Conservation (phyloP, 2,329 filamentous ascomycete species). For the Botrytis fragariae region DNA sequence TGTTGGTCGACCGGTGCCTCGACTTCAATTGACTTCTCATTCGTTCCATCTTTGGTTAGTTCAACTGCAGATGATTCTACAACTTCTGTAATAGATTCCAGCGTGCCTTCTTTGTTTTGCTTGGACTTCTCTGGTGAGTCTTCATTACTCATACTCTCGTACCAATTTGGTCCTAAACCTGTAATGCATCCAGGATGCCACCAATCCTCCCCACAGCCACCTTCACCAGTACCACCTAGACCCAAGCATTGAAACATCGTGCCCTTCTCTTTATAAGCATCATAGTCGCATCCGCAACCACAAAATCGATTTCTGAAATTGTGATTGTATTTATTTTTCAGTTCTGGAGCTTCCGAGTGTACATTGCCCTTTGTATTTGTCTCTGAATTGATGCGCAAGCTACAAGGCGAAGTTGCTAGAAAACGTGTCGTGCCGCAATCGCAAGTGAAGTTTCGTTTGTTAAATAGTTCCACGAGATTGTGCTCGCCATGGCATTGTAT, state of each 20-base stretch:
- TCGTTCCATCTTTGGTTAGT: constrained; percentile 25
- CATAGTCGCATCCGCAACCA: constrained; percentile 82
- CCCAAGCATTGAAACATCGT: constrained; percentile 98
- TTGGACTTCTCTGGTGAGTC: constrained; percentile 37
- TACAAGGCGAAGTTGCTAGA: constrained; percentile 65
- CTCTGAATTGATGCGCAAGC: constrained; percentile 66
- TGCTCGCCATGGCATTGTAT: constrained; percentile 97
- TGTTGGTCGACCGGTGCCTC: constrained; percentile 31
- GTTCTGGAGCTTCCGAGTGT: constrained; percentile 68
- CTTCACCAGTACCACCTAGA: constrained; percentile 72
- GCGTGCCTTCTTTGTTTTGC: constrained; percentile 31
- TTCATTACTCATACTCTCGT: constrained; percentile 50
- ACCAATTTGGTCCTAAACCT: constrained; percentile 73
- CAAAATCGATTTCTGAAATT: constrained; percentile 95
- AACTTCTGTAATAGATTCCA: constrained; percentile 53
- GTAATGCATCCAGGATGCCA: constrained; percentile 93
- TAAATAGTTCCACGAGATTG: constrained; percentile 90
- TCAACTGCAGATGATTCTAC: constrained; percentile 40
- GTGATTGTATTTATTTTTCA: constrained; percentile 86
- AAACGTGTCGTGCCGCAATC: constrained; percentile 90
- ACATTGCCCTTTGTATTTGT: constrained; percentile 77
- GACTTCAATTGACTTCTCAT: constrained; percentile 17
- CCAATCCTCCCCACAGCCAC: constrained; percentile 96
- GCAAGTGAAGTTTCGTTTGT: constrained; percentile 92
- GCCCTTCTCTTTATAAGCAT: constrained; percentile 83